Percentiles rank a stretch among this genome's conserved stretches.
Evolutionary conservation across 2,329 filamentous ascomycete species (phyloP).

Genomic region (Diaporthe citrichinensis): DNA sequence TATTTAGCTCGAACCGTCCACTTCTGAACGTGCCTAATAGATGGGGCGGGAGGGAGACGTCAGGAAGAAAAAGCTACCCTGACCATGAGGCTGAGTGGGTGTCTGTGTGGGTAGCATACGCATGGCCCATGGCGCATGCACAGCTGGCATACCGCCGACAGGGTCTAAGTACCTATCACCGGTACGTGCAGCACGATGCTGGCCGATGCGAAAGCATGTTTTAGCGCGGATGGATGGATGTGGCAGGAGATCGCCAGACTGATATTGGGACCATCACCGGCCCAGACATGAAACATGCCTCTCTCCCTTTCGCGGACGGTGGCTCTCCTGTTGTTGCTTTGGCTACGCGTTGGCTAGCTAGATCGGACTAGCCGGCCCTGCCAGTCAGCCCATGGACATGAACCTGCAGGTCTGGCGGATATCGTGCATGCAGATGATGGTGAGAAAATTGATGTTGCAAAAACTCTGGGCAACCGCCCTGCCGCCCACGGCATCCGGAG

Average conservation of each 20-base stretch:
- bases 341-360: not conserved
- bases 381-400: not conserved
- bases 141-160: constrained; percentile 17
- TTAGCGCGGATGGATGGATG: constrained; percentile 29
- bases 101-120: constrained; percentile 12
- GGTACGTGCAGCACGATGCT: constrained; percentile 14
- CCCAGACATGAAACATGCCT: constrained; percentile 34
- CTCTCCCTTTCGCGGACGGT: constrained; percentile 22
- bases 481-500: constrained; percentile 6
- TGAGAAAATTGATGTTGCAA: not conserved
- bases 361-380: not conserved
- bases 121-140: constrained; percentile 25
- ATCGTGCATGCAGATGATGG: constrained; percentile 13
- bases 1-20: constrained; percentile 11
- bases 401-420: constrained; percentile 14
- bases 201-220: constrained; percentile 31
- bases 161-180: constrained; percentile 30
- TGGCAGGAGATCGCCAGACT: constrained; percentile 26
- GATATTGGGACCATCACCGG: constrained; percentile 34
- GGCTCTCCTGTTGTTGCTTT: constrained; percentile 1
- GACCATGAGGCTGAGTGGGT: constrained; percentile 29
- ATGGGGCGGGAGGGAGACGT: constrained; percentile 19
- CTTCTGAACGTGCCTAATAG: not conserved
- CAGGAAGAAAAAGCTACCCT: constrained; percentile 14
- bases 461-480: not conserved